These are phyloP conservation scores for Aspergillus floridensis DNA, from an alignment of 2,329 filamentous ascomycete species.

Conservation along the genomic window DNA sequence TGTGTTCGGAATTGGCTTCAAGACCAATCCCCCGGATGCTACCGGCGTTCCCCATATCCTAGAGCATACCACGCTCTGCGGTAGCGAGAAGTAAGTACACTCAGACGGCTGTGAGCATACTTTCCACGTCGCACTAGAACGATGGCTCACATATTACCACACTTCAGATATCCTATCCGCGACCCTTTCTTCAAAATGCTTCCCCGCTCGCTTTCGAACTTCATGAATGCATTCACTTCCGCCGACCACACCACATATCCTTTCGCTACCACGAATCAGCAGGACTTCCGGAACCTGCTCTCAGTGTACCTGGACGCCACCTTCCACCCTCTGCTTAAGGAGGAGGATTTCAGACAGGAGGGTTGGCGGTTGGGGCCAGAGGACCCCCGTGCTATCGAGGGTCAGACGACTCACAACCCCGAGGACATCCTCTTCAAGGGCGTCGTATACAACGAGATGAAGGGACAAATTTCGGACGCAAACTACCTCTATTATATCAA, in stretches of 20 bases:
- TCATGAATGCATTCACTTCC: conserved; percentile 98
- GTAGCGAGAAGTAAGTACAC: conserved; percentile 76
- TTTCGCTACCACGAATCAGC: conserved; percentile 92
- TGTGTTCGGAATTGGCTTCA: conserved; percentile 99
- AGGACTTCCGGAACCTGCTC: conserved; percentile 94
- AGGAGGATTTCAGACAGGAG: conserved; percentile 91
- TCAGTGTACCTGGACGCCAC: conserved; percentile 96
- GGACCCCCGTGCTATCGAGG: conserved; percentile 64
- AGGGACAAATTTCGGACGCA: conserved; percentile 96
- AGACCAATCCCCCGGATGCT: conserved; percentile 95
- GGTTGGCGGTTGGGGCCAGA: conserved; percentile 95
- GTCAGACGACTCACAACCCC: conserved; percentile 40
- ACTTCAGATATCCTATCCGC: conserved; percentile 80
- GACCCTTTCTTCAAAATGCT: conserved; percentile 99
- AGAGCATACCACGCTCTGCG: conserved; percentile 95
- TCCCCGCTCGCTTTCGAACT: conserved; percentile 95
- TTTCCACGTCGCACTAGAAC: not conserved
- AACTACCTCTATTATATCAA: conserved; percentile 94
- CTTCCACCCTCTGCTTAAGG: conserved; percentile 80
- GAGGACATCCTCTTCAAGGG: conserved; percentile 42
- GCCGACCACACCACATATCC: conserved; percentile 97
- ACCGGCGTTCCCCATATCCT: conserved; percentile 96
- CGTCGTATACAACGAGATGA: conserved; percentile 85
- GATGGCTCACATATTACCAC: conserved; percentile 12
- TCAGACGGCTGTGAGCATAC: not conserved